Evolutionary conservation across 2,329 filamentous ascomycete species (phyloP), one percentile per base, ranked within the genome.

Genomic region (Fusarium pseudocircinatum): DNA sequence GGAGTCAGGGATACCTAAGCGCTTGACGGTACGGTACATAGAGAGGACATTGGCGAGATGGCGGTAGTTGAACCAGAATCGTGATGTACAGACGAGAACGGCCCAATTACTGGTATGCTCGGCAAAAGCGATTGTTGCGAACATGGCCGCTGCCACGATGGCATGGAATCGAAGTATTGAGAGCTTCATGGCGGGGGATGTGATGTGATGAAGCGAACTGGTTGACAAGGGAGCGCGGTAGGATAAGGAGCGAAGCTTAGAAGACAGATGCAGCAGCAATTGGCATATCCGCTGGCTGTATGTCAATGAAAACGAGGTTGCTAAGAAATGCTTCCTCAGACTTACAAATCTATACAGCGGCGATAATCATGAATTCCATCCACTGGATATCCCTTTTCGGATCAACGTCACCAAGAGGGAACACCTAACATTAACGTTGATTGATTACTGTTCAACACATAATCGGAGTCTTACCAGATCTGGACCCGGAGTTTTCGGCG

Each of bases 1-100:
- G 58, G 94, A 97, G 84, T 99, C 96, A 40, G 96, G 96, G 68
- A 99, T 99, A 53, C 96, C 96, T 42, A 99, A 91, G 18, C 96
- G 94, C 86, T 99, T 99, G 72, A 99, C 96, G 64, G 96, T 99
- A 66, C 96, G 94, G 85, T 99, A 99, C 73, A 99, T 91, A 67
- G 96, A 98, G 69, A 99, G 91, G 24, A 97, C 96, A 85, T 99
- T 99, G 82, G 96, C 95, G 59, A 99, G 92, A 83, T 99, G 96
- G 65, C 96, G 93, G 84, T 99, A 99, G 85, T 99, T 99, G 91
- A 99, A 99, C 96, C 96, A 99, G 88, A 99, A 99, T 60, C 96
- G 93, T 60, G 96, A 99, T 11, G 96, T 99, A 74, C 94, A 96
- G 67, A 99, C 96, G n/a, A 99, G 91, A 70, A 99, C 96, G 15